A percentile compares a stretch with the other conserved stretches of the same genome.
These are phyloP conservation scores for Teunomyces tritomae DNA, from an alignment of 805 yeast genomes.

Conservation along the genomic window DNA sequence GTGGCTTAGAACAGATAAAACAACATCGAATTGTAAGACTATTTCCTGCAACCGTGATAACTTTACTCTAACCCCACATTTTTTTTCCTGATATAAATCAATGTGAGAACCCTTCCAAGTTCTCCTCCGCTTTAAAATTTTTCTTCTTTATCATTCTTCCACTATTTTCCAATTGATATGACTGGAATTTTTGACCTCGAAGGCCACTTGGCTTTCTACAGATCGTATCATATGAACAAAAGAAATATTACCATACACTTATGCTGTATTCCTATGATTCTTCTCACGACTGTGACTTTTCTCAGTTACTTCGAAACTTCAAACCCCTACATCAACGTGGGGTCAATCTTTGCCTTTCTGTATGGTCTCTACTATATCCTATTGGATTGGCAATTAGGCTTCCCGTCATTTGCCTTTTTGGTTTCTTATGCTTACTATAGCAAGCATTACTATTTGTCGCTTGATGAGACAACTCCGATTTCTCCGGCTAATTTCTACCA, in stretches of 20 bases:
- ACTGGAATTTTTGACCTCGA: constrained; percentile 33
- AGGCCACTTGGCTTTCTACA: constrained; percentile 39
- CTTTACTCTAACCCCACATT: neutral
- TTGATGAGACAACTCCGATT: constrained; percentile 12
- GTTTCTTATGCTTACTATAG: constrained; percentile 20
- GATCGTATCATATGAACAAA: constrained; percentile 50
- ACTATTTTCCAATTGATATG: constrained; percentile 16
- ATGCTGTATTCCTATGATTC: constrained; percentile 75
- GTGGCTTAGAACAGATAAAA: neutral
- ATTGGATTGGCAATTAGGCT: constrained; percentile 48
- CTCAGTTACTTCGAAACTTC: constrained; percentile 14
- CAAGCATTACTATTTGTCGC: constrained; percentile 19
- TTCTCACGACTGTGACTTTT: constrained; percentile 48
- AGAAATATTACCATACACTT: constrained; percentile 75
- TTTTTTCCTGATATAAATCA: neutral
- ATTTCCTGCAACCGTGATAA: no score
- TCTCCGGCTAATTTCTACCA: constrained; percentile 19
- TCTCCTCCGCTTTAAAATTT: no score
- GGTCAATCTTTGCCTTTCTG: constrained; percentile 41
- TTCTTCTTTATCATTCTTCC: neutral
- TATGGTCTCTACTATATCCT: constrained; percentile 59
- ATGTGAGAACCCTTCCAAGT: no score
- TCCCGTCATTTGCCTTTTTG: constrained; percentile 27
- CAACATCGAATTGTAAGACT: neutral
- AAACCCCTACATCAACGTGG: constrained; percentile 42